These are phyloP conservation scores for Dioscorea dumetorum DNA, from an alignment of 106 monocot species.

Conservation along the genomic window DNA sequence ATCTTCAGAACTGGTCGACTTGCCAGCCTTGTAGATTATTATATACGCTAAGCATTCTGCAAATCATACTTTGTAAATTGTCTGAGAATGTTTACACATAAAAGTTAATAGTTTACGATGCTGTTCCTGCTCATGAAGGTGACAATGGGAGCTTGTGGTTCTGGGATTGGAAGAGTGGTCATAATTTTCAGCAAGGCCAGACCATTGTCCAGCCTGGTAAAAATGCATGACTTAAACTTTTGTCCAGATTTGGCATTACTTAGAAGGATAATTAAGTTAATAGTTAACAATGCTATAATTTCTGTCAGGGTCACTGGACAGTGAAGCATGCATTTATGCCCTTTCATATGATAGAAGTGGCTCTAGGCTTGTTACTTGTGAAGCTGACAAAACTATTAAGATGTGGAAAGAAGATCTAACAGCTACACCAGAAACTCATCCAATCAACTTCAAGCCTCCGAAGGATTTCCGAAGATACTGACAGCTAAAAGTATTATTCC, in stretches of 20 bases:
- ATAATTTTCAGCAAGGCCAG: slow-evolving; percentile 90
- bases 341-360: slow-evolving; percentile 78
- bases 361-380: slow-evolving; percentile 79
- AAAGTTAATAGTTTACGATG: too few species aligned
- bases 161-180: slow-evolving; percentile 98
- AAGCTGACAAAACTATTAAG: slow-evolving; percentile 94
- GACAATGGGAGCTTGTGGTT: slow-evolving; percentile 99
- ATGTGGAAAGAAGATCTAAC: slow-evolving; percentile 91
- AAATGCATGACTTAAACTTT: background rate
- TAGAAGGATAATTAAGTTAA: background rate
- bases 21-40: background rate
- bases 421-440: slow-evolving; percentile 85
- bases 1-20: too few species aligned
- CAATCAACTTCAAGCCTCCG: slow-evolving; percentile 78
- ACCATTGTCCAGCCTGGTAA: slow-evolving; percentile 97
- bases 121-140: slow-evolving; percentile 27
- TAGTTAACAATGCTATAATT: background rate
- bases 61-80: too few species aligned
- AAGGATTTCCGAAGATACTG: slow-evolving; percentile 72
- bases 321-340: slow-evolving; percentile 93
- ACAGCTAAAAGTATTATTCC: background rate
- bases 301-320: slow-evolving; percentile 74
- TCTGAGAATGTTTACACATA: too few species aligned
- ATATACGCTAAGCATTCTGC: background rate
- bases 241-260: background rate